Evolutionary conservation across 208 protist species (phyloP), one percentile per base, ranked within the genome.

Genomic region (Porcisia deanei): DNA sequence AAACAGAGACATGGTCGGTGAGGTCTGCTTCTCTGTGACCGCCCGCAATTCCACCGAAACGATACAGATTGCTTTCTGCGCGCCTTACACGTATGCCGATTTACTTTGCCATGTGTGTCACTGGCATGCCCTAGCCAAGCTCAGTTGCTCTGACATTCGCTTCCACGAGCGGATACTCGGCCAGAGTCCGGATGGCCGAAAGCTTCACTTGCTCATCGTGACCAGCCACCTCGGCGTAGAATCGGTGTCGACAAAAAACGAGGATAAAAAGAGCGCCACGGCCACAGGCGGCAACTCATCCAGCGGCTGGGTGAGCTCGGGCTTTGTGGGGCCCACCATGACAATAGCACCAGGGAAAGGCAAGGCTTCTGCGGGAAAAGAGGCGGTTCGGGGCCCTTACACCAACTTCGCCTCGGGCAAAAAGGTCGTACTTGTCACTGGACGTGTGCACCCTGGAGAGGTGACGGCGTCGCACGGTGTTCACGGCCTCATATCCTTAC

Each of bases 381-480:
- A 77, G 61, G 73, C 59, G n/a, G 68, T 92, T 41, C 68, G 75
- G 22, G 82, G 88, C 9, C 93, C 91, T 2, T 97, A 95, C 79
- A 52, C 84, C 22, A 89, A 91, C 71, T 96, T 97, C 71, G 76
- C 82, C 22, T 75, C 76, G 1, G 92, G 91, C n/a, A 97, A 98
- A 75, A 97, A 96, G 45, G 88, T 97, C 1, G 83, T 98, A 16
- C 79, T 97, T 64, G 72, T 98, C 52, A 96, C 91, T 74, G 91
- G 91, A 1, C 90, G 97, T 25, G 96, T 99, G 18, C 97, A 99
- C 70, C 97, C 97, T 10, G 96, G 96, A 49, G 97, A 98, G 83
- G 89, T 96, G 39, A 93, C 95, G 37, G 95, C 94, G 20, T 97
- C 90, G 5, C 96, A 95, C 72, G 95, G 87, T 34, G 79, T 97